Evolutionary conservation across 257 asterid species (phyloP), one percentile per base, ranked within the genome.

Genomic region (Leptodermis oblonga): DNA sequence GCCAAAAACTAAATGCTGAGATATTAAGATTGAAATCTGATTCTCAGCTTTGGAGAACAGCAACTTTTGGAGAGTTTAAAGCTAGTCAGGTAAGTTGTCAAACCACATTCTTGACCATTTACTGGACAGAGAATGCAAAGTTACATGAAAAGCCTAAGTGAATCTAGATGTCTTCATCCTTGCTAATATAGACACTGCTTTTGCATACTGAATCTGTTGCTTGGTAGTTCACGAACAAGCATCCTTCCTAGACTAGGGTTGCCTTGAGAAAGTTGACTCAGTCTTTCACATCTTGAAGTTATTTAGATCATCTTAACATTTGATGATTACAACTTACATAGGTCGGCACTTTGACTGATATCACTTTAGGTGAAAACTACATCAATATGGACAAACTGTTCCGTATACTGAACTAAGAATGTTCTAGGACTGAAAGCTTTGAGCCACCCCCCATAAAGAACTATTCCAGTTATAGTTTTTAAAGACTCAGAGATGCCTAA

Each of bases 31-130:
- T 78, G 83, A 87, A 87, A 54, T 73, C 67, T 43, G 81, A 76
- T 33, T 78, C 80, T 76, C 83, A 70, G 66, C 73, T 42, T 64
- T 87, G 80, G 83, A 84, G 80, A 72, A 71, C 87, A 69, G 71
- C 82, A 34, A 81, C 70, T 15, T 9, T 78, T 26, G 87, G 84
- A 60, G 89, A 88, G 81, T 60, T 90, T 76, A 81, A 84, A 75
- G 75, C 76, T 74, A 83, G 78, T 79, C 88, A 88, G 95, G 97
- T 87, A 49, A 34, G 82, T 76, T 76, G 17, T 55, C 18, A 18
- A 60, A 66, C 28, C 25, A 34, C 20, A 55, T 42, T 69, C 42
- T 43, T 62, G 30, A 14, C 72, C 9, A 69, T 39, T 49, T 10
- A 58, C 28, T 14, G 41, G 56, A 22, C 52, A 56, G 23, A 60